Evolutionary conservation across 306 rosid species (phyloP).

Genomic region (Fagus crenata): DNA sequence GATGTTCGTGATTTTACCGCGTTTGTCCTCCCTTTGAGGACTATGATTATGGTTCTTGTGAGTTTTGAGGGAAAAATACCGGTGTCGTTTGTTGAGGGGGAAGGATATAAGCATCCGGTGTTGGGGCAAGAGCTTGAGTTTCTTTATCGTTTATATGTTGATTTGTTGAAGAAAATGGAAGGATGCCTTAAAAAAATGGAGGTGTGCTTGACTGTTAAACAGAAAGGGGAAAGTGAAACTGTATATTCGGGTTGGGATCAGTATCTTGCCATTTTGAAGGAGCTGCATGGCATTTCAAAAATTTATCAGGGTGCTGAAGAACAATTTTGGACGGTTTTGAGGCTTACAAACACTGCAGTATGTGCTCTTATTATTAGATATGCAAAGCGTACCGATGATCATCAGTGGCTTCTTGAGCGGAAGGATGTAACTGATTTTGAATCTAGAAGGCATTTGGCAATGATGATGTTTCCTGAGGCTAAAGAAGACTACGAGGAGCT

Average conservation of each 20-base stretch:
- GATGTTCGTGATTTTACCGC: constrained; percentile 55
- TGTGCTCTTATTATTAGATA: constrained; percentile 42
- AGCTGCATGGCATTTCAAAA: constrained; percentile 51
- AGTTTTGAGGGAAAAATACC: constrained; percentile 18
- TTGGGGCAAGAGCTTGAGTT: constrained; percentile 44
- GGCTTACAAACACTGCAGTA: constrained; percentile 36
- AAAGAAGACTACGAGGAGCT: constrained; percentile 58
- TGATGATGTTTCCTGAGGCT: constrained; percentile 67
- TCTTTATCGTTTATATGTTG: constrained; percentile 34
- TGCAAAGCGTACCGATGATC: constrained; percentile 48
- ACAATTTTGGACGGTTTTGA: constrained; percentile 51
- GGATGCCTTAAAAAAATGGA: constrained; percentile 52
- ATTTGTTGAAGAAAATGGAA: constrained; percentile 51
- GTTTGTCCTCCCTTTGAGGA: constrained; percentile 45
- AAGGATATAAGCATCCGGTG: constrained; percentile 27
- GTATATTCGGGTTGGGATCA: constrained; percentile 47
- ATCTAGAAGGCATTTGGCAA: constrained; percentile 70
- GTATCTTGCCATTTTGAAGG: constrained; percentile 60
- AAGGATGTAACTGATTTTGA: constrained; percentile 55
- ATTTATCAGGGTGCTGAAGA: constrained; percentile 53
- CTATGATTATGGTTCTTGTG: constrained; percentile 18
- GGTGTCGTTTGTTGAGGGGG: constrained; percentile 10
- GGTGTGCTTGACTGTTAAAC: constrained; percentile 39
- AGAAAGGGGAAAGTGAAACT: constrained; percentile 34
- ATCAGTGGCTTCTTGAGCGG: constrained; percentile 62